Conservation (phyloP, 2,329 filamentous ascomycete species). For the Thermomyces lanuginosus region DNA sequence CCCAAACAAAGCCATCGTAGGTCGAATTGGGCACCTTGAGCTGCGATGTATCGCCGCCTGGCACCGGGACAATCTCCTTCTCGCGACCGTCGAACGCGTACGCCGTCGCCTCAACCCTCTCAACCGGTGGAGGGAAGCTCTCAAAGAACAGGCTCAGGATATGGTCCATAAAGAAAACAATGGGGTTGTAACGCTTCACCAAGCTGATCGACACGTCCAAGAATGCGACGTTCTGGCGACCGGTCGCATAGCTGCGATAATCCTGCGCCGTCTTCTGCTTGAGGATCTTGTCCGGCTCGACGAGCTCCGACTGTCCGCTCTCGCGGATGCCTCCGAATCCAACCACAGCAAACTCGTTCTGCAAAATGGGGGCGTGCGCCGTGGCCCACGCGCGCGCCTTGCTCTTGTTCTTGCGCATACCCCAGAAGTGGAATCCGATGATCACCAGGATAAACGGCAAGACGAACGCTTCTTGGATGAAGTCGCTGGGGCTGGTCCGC, state of each 20-base stretch:
- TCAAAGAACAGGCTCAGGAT: slow-evolving; percentile 65
- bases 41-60: slow-evolving; percentile 45
- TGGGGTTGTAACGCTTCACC: slow-evolving; percentile 74
- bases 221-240: slow-evolving; percentile 83
- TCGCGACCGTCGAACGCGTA: slow-evolving; percentile 93
- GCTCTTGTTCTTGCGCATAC: slow-evolving; percentile 59
- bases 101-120: slow-evolving; percentile 58
- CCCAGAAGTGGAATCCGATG: slow-evolving; percentile 64
- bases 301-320: slow-evolving; percentile 31
- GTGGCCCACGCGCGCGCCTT: slow-evolving; percentile 69
- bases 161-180: slow-evolving; percentile 49
- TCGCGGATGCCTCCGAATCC: slow-evolving; percentile 51
- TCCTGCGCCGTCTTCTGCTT: slow-evolving; percentile 81
- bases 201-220: slow-evolving; percentile 70
- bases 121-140: slow-evolving; percentile 49
- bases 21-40: slow-evolving; percentile 37
- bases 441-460: slow-evolving; percentile 58
- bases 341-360: slow-evolving; percentile 71
- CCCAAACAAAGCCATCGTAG: slow-evolving; percentile 89
- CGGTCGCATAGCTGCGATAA: slow-evolving; percentile 74
- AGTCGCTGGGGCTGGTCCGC: slow-evolving; percentile 67
- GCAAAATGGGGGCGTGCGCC: slow-evolving; percentile 54
- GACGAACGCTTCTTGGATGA: slow-evolving; percentile 73
- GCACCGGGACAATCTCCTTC: slow-evolving; percentile 52
- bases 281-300: slow-evolving; percentile 45